Percentiles rank a stretch among this genome's conserved stretches.
Evolutionary conservation across 305 asterid species (phyloP).

Genomic region (Fraxinus angustifolia): DNA sequence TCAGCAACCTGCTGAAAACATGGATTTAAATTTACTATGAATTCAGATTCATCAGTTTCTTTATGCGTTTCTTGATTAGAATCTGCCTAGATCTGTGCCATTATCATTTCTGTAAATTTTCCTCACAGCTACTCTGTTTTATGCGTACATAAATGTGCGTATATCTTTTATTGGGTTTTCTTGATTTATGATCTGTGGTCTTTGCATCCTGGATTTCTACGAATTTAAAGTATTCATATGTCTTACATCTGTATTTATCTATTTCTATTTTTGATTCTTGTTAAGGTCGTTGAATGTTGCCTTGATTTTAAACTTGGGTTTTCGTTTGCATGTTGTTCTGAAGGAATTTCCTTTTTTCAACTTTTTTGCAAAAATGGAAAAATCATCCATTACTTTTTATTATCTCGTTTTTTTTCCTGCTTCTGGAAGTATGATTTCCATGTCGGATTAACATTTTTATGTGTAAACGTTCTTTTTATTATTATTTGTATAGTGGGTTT

Average conservation of each 20-base stretch:
- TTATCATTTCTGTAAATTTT: not conserved
- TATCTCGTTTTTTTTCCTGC: not conserved
- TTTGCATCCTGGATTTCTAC: not conserved
- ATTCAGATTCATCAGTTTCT: not conserved
- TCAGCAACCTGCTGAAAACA: not conserved
- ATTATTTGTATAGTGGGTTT: not conserved
- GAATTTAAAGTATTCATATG: not conserved
- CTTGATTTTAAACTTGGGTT: not conserved
- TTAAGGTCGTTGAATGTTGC: not conserved
- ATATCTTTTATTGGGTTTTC: not conserved
- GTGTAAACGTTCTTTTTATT: not conserved
- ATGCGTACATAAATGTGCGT: not conserved
- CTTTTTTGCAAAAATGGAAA: not conserved
- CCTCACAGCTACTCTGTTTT: not conserved
- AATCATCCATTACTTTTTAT: not conserved
- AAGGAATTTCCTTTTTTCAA: not conserved
- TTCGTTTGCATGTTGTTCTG: not conserved
- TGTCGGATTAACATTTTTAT: not conserved
- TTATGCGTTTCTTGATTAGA: not conserved
- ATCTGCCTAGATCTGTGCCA: not conserved
- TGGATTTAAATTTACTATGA: not conserved
- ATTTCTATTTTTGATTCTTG: not conserved
- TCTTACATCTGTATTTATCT: not conserved
- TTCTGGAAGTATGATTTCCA: not conserved
- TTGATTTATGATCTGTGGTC: not conserved